phyloP scores from a whole-genome alignment of 225 moss, liverwort and hornwort species.

The Climacium dendroides region DNA sequence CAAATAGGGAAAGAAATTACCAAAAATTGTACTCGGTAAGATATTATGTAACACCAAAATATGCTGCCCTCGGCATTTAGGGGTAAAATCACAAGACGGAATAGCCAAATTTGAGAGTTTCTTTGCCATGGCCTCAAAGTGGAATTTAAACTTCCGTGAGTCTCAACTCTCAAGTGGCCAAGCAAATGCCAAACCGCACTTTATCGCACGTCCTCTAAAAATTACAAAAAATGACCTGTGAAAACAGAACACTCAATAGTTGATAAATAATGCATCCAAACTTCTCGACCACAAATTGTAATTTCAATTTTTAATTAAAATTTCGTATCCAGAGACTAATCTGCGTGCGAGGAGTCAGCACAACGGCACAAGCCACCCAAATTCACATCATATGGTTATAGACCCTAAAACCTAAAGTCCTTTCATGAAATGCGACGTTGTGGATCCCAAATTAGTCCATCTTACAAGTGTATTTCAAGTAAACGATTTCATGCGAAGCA shows the following conservation, averaged over 20 bases:
- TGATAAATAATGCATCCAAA: background rate
- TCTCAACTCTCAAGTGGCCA: background rate
- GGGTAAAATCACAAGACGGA: background rate
- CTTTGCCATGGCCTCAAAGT: background rate
- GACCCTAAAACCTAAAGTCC: fast-evolving
- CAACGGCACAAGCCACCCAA: background rate
- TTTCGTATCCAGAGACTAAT: background rate
- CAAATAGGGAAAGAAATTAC: background rate
- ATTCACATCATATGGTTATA: no score
- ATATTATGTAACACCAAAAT: background rate
- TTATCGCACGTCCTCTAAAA: background rate
- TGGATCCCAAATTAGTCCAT: background rate
- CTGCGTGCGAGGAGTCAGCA: background rate
- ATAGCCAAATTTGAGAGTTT: background rate
- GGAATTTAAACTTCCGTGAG: background rate
- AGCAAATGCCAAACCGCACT: no score
- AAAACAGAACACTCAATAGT: no score
- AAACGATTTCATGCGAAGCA: no score
- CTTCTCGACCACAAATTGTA: background rate
- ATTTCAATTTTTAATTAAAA: background rate
- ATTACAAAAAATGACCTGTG: background rate
- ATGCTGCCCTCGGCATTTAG: background rate
- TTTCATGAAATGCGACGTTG: background rate
- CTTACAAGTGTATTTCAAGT: background rate
- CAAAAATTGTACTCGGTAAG: background rate